A percentile compares a stretch with the other conserved stretches of the same genome.
phyloP scores from a whole-genome alignment of 208 protist species.

The Trypanosoma scelopori region DNA sequence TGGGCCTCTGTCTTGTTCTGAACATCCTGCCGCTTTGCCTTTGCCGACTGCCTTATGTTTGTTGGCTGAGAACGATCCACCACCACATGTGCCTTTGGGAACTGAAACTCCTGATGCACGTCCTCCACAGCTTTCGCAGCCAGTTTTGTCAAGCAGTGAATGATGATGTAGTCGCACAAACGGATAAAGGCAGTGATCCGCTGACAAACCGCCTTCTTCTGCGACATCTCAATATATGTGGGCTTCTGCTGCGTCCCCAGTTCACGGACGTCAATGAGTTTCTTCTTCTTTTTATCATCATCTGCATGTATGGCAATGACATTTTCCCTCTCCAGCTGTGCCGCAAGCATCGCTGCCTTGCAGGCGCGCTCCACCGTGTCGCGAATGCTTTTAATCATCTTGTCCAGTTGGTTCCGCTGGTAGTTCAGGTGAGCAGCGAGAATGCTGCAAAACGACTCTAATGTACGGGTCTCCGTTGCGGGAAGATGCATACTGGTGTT shows the following conservation, averaged over 20 bases:
- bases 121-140: constrained; percentile 78
- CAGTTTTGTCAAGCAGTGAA: constrained; percentile 87
- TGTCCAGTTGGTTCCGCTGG: constrained; percentile 63
- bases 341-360: constrained; percentile 89
- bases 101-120: constrained; percentile 67
- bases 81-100: constrained; percentile 37
- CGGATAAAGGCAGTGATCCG: constrained; percentile 93
- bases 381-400: constrained; percentile 85
- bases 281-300: constrained; percentile 79
- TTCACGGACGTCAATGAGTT: constrained; percentile 78
- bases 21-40: constrained; percentile 10
- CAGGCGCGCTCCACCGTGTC: constrained; percentile 89
- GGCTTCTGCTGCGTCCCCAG: constrained; percentile 83
- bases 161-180: constrained; percentile 94
- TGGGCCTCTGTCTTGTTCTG: constrained; percentile 20
- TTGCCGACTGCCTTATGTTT: background rate
- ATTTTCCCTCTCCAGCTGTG: constrained; percentile 78
- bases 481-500: constrained; percentile 69
- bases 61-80: background rate
- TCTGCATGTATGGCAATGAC: constrained; percentile 65
- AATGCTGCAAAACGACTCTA: constrained; percentile 64
- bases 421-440: constrained; percentile 58
- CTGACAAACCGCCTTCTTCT: constrained; percentile 89
- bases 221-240: constrained; percentile 93
- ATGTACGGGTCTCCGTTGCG: constrained; percentile 69